Conservation (phyloP, 352 stramenopile genomes). For the Phytophthora sp. region DNA sequence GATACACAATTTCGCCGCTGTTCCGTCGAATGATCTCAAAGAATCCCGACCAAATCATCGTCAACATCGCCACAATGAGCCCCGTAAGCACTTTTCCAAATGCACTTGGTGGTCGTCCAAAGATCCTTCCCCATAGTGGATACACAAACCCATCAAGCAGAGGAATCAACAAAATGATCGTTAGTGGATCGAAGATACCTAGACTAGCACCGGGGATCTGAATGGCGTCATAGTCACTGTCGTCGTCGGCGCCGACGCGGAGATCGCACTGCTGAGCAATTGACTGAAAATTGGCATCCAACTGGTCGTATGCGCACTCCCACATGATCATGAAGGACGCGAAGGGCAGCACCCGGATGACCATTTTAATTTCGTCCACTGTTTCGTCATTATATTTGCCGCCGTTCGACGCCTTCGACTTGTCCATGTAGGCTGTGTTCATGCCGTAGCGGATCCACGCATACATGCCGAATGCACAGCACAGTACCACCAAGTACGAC, state of each 20-base stretch:
- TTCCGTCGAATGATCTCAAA: constrained; percentile 82
- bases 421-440: constrained; percentile 84
- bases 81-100: constrained; percentile 86
- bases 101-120: constrained; percentile 65
- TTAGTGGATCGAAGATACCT: constrained; percentile 87
- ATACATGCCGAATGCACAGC: constrained; percentile 82
- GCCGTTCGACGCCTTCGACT: constrained; percentile 83
- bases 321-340: constrained; percentile 91
- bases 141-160: constrained; percentile 80
- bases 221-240: constrained; percentile 35
- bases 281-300: constrained; percentile 89
- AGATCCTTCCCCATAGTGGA: constrained; percentile 59
- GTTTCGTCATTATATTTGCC: constrained; percentile 83
- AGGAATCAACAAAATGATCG: constrained; percentile 83
- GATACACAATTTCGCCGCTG: constrained; percentile 49
- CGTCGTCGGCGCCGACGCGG: constrained; percentile 46
- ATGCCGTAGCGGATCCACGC: constrained; percentile 85
- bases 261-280: constrained; percentile 88
- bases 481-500: constrained; percentile 72
- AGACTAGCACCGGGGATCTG: constrained; percentile 82
- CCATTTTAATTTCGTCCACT: constrained; percentile 87
- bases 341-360: constrained; percentile 86
- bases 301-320: constrained; percentile 87
- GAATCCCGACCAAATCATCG: constrained; percentile 85
- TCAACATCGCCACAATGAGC: constrained; percentile 76